These are phyloP conservation scores for Fraxinus sp. DNA, from an alignment of 305 asterid species.

Conservation along the genomic window DNA sequence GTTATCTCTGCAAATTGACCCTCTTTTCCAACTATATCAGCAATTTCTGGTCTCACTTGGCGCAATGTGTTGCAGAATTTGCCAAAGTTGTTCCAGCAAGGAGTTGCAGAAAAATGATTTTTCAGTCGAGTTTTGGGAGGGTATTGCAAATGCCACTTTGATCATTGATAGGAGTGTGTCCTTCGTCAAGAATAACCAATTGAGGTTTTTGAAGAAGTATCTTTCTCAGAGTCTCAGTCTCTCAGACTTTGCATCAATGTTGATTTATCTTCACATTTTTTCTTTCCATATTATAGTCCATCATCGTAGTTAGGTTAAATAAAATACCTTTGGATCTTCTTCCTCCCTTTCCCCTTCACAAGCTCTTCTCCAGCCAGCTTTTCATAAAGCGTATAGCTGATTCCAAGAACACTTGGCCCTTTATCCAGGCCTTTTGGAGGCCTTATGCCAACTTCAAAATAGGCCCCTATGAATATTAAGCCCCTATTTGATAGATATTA, in stretches of 20 bases:
- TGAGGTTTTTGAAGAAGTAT: background rate
- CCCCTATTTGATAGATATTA: too few relatives aligned
- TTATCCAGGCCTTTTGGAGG: too few relatives aligned
- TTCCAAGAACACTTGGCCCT: too few relatives aligned
- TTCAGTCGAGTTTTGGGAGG: background rate
- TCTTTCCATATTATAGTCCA: too few relatives aligned
- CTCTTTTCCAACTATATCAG: conserved; percentile 34
- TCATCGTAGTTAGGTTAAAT: too few relatives aligned
- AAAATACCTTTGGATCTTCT: too few relatives aligned
- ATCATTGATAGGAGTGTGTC: background rate
- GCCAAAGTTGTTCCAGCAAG: conserved; percentile 60
- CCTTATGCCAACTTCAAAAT: too few relatives aligned
- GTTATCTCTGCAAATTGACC: conserved; percentile 31
- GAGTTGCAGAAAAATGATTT: conserved; percentile 33
- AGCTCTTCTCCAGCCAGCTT: conserved; percentile 34
- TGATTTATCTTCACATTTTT: too few relatives aligned
- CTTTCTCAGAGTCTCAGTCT: background rate
- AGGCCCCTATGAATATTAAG: too few relatives aligned
- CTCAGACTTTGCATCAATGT: background rate
- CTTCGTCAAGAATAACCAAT: background rate
- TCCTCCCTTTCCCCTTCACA: background rate
- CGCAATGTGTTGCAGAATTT: conserved; percentile 68
- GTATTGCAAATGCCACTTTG: too few relatives aligned
- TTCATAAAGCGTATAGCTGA: conserved; percentile 22
- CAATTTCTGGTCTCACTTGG: conserved; percentile 56